Evolutionary conservation across 1,139 yeast genomes (phyloP), one percentile per base, ranked within the genome.

Genomic region (Geotrichum macrosporum): DNA sequence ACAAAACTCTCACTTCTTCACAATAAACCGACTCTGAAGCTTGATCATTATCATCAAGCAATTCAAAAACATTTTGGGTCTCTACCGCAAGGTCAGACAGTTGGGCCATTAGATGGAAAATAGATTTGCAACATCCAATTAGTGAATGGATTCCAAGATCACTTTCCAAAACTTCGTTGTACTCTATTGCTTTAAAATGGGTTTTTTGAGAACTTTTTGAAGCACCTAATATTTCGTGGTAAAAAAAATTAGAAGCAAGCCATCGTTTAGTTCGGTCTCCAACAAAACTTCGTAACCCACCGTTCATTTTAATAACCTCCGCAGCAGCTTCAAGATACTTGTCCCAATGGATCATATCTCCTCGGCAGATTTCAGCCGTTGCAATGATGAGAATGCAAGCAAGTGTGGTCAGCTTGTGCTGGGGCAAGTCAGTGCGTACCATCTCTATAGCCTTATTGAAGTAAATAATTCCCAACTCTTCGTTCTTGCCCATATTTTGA

Each of bases 181-280:
- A 84, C 24, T 66, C 67, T 3, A 53, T 50, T 2, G 65, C 51
- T 12, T 62, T 53, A 49, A 66, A 63, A 24, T 65, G 61, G 0
- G 67, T 57, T 37, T 30, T 73, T n/a, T 64, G 53, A 5, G 58
- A 55, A 21, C 56, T 52, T 5, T 64, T 71, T 12, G 84, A 76
- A 45, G 81, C 74, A 1, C 92, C 80, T 53, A 83, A 69, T 34
- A 85, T 74, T 59, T 84, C 94, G 62, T 85, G 94, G 60, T 84
- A 85, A 1, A 88, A 87, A 65, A 82, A 85, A 62, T 81, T 84
- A n/a, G 87, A 77, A 21, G 83, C 78, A 47, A 85, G 69, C 84
- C 92, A 85, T 52, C 81, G 79, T 52, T 78, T 78, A 50, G 76
- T 79, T 53, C 76, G 78, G 60, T 77, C 77, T 41, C 69, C 70